phyloP scores from a whole-genome alignment of 2,329 filamentous ascomycete species.

The Ophiocordyceps polyrhachis-furcata region DNA sequence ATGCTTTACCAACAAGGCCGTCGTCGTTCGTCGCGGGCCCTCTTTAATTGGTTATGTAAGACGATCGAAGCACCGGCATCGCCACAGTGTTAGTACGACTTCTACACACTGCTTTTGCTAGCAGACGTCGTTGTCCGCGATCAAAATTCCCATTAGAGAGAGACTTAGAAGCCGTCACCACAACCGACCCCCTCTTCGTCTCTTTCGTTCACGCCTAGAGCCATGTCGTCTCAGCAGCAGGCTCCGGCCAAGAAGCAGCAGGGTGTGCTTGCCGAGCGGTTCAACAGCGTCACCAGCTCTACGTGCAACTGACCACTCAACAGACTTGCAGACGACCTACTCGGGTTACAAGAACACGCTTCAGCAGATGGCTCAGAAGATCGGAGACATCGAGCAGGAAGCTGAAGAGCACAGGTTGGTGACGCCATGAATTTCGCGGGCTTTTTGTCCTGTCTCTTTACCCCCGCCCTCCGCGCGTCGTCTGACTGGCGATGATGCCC shows the following conservation, averaged over 20 bases:
- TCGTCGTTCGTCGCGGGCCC: not conserved
- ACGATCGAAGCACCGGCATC: not conserved
- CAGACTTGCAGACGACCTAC: constrained; percentile 68
- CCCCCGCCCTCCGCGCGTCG: not conserved
- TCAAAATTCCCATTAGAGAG: not conserved
- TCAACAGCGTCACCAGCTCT: not conserved
- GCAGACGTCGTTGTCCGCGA: not conserved
- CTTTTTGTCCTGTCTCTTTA: not conserved
- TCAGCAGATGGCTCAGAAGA: constrained; percentile 87
- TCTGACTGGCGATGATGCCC: not conserved
- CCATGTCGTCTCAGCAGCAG: constrained; percentile 29
- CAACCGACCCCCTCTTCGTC: not conserved
- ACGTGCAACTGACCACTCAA: constrained; percentile 1
- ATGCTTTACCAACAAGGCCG: not conserved
- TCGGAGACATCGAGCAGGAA: constrained; percentile 94
- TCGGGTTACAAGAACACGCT: constrained; percentile 60
- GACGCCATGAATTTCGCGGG: not conserved
- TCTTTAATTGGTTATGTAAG: not conserved
- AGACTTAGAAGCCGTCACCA: not conserved
- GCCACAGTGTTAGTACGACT: not conserved
- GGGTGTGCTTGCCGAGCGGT: constrained; percentile 24
- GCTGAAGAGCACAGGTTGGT: constrained; percentile 87
- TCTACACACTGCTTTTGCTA: not conserved
- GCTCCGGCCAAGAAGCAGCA: constrained; percentile 53
- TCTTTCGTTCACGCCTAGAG: not conserved